A percentile compares a stretch with the other conserved stretches of the same genome.
Evolutionary conservation across 2,329 filamentous ascomycete species (phyloP).

Genomic region (Neoarthrinium moseri): DNA sequence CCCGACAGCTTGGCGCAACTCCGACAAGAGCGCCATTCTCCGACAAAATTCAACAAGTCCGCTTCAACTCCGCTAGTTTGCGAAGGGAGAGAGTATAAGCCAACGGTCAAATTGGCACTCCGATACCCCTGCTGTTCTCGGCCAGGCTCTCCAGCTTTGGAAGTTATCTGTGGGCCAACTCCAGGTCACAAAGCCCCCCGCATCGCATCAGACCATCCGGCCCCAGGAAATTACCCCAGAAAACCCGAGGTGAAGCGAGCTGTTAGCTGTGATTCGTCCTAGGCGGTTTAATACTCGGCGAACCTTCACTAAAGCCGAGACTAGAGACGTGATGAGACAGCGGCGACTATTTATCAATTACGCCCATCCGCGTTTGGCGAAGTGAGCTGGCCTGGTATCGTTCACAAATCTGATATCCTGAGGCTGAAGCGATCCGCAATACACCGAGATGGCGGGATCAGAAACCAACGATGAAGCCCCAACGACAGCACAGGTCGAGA

Average conservation of each 20-base stretch:
- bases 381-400: too few species aligned
- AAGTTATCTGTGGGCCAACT: background rate
- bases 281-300: too few species aligned
- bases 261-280: too few species aligned
- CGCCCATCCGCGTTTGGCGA: too few species aligned
- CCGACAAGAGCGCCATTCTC: background rate
- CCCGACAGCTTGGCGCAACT: background rate
- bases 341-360: too few species aligned
- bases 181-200: background rate
- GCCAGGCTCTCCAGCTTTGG: background rate
- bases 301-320: too few species aligned
- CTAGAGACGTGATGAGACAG: too few species aligned
- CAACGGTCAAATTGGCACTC: background rate
- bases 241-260: slow-evolving; percentile 4
- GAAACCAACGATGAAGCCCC: too few species aligned
- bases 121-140: slow-evolving; percentile 4
- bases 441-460: too few species aligned
- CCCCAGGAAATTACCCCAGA: slow-evolving; percentile 1
- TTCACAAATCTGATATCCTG: too few species aligned
- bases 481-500: too few species aligned
- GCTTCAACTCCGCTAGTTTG: background rate
- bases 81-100: background rate
- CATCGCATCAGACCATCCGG: background rate
- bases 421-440: too few species aligned
- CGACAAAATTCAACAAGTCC: background rate